Evolutionary conservation across 164 flowering plant genomes (phyloP), one percentile per base, ranked within the genome.

Genomic region (Vitis rotundifolia): DNA sequence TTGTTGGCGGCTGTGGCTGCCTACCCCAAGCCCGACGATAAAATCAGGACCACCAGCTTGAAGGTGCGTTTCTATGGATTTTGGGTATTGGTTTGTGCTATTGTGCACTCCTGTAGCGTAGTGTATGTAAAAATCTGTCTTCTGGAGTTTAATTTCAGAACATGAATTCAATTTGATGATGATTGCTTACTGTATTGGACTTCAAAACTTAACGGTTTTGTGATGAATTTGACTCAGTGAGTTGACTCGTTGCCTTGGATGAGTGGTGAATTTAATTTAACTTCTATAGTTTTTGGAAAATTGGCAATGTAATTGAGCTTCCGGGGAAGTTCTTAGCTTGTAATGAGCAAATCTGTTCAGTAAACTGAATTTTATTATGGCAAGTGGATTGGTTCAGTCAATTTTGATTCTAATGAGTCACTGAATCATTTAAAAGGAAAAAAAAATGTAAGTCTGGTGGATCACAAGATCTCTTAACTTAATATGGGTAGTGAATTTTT

Each of bases 21-120:
- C 64, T 95, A 75, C 76, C 98, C 97, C 47, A 84, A 94, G 11
- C 97, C 98, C 1, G 98, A 95, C 67, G 96, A 89, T 69, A 95
- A 94, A 76, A 89, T 89, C 75, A 79, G 98, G 68, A 87, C 84
- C 84, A 91, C 95, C 16, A 86, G 87, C 82, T 75, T 82, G 61
- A 87, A 82, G 96, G 97, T 91, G 72, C 7, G 15, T 15, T 47
- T 22, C 11, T 53, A 22, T 37, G 44, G 7, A 3, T 37, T 37
- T 37, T 37, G 1, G 0, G 18, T 14, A 13, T 53, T 10, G 37
- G 14, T 26, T 37, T 59, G 11, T 59, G 11, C 14, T 59, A 22
- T 16, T 11, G 37, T 59, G 31, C 37, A 29, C 61, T 2, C 5
- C 11, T 59, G 61, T 59, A 5, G 61, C 61, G 37, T 26, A 8